Evolutionary conservation across 2,329 filamentous ascomycete species (phyloP).

Genomic region (Aspergillus costaricaensis): DNA sequence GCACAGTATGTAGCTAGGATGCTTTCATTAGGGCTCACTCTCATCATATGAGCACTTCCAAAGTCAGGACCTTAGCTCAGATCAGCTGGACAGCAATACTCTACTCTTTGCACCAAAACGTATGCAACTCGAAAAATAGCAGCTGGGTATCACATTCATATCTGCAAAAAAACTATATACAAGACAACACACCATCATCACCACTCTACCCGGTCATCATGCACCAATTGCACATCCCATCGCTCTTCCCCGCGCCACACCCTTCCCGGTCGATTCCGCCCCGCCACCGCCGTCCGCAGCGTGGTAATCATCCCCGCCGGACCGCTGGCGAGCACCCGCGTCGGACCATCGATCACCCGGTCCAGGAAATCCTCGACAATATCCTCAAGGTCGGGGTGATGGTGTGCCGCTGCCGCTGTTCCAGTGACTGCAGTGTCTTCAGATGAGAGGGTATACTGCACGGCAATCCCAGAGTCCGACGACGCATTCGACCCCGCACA

Average conservation of each 20-base stretch:
- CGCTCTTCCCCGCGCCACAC: constrained; percentile 62
- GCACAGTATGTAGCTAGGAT: no score
- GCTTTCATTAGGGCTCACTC: no score
- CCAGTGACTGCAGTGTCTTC: neutral
- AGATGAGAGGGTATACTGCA: constrained; percentile 14
- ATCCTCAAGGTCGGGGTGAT: constrained; percentile 43
- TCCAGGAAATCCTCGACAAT: constrained; percentile 52
- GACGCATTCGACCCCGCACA: neutral
- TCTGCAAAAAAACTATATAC: no score
- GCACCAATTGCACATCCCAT: constrained; percentile 59
- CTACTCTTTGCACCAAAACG: no score
- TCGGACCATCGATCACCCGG: constrained; percentile 50
- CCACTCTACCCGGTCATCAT: constrained; percentile 58
- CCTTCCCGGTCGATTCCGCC: constrained; percentile 53
- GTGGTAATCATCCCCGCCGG: constrained; percentile 57
- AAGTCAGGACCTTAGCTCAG: no score
- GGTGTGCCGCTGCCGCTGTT: constrained; percentile 3
- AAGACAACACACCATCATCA: neutral
- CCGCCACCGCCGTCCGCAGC: constrained; percentile 37
- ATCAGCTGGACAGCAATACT: no score
- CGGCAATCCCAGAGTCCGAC: constrained; percentile 8
- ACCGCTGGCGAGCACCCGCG: constrained; percentile 62
- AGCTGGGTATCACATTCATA: no score
- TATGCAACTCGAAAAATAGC: no score
- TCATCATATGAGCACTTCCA: no score